Evolutionary conservation across 345 rosid genomes (phyloP), one percentile per base, ranked within the genome.

Genomic region (Raphanus sativus): DNA sequence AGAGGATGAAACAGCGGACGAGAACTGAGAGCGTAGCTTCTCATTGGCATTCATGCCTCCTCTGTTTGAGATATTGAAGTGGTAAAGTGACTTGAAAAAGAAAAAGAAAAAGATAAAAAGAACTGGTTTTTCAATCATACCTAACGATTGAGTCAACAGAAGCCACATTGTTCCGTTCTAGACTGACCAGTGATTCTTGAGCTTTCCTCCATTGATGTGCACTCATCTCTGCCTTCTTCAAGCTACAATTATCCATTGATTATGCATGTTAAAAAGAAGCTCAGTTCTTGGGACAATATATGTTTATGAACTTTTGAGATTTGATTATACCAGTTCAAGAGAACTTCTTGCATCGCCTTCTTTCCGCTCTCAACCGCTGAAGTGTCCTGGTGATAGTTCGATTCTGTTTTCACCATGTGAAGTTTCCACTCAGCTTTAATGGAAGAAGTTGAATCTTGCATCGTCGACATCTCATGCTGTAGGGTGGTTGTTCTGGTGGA

Each of bases 391-490:
- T 81, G 83, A 80, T 90, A 85, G 80, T 82, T 85, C 5, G 92
- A 78, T 83, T 96, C 99, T 64, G 90, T 90, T 81, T 75, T 90
- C 80, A 86, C 86, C 97, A 93, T 88, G 85, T 93, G 97, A 63
- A 73, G 30, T 2, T 64, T 87, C 99, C 99, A 96, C 83, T 93
- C 88, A 7, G 85, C 74, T 83, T 90, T 91, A 79, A 93, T 84
- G 12, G 89, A 85, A 42, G 85, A 87, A 40, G 97, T 85, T 62
- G 94, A 88, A 68, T 86, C 93, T 77, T 92, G 91, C 98, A 96
- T 87, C 13, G 95, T 90, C 58, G 92, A 89, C 96, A 91, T 91
- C 85, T 93, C 99, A 82, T 88, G 86, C 78, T 91, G 99, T 69
- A 93, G 74, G 36, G 86, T 86, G 66, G 63, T 81, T 40, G 96